phyloP scores from a whole-genome alignment of 2,329 filamentous ascomycete genomes.

The Tolypocladium cylindrosporum region DNA sequence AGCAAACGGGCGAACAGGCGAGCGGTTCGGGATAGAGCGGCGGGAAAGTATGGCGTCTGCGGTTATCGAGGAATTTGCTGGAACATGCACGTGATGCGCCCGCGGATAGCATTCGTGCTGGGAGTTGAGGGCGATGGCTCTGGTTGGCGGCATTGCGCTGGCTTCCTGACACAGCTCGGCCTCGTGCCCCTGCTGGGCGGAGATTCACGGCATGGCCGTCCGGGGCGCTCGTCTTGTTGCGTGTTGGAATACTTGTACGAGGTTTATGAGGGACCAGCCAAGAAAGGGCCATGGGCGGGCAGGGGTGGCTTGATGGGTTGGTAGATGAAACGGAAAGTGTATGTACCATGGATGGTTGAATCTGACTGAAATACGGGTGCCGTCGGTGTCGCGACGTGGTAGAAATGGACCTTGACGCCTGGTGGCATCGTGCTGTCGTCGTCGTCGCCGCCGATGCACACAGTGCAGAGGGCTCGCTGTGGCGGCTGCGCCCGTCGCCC shows the following conservation, averaged over 20 bases:
- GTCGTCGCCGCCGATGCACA: too few species aligned
- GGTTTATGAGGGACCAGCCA: background rate
- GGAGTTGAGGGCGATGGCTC: background rate
- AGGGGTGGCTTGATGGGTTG: background rate
- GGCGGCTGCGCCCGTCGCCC: too few species aligned
- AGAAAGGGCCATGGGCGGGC: background rate
- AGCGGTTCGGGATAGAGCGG: background rate
- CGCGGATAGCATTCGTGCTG: background rate
- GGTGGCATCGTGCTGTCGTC: too few species aligned
- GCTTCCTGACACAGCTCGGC: background rate
- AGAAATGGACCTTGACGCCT: background rate
- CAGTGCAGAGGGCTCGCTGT: too few species aligned
- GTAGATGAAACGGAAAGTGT: background rate
- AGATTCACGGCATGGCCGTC: too few species aligned
- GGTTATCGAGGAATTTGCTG: background rate
- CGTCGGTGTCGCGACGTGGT: background rate
- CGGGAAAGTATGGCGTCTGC: background rate
- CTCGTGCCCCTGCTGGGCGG: background rate
- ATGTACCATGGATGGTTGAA: background rate
- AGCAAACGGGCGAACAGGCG: background rate
- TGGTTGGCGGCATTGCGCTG: background rate
- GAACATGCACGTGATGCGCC: background rate
- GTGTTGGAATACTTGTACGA: background rate
- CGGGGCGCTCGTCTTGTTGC: background rate
- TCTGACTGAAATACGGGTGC: background rate